Base-by-base conservation (phyloP, 2,329 filamentous ascomycete species). In the Coniochaeta prunicola region DNA sequence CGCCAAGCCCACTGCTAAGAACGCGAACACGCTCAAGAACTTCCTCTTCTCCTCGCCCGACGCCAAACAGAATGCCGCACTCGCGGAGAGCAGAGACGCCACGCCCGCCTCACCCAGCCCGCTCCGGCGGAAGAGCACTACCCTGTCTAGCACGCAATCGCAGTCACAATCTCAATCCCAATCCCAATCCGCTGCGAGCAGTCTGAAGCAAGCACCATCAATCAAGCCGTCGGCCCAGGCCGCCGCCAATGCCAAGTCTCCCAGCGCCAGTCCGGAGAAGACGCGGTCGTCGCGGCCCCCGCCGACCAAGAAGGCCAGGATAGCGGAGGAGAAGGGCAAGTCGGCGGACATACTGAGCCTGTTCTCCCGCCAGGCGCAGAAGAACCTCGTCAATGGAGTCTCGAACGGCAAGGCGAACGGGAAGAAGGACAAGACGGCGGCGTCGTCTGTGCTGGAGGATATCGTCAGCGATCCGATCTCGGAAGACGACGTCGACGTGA, bases 361-460 rank as follows among this genome's bases (percentile, higher is more conserved):
- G 19, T 88, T 88, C 64, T 85, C 83, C 19, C 85, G 78, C 56
- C 85, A 88, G 67, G 79, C 79, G 8, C 80, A 85, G 62, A 77
- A 76, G 40, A 75, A 75, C 21, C 68, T 74, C 34, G 72, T 69
- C 57, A 50, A 50, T 13, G 45, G 45, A 21, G 10, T 6, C 30
- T 26, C 50, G 24, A 17, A 50, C 9, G 50, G 50, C 26, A 30
- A 10, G 28, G 64, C 61, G n/a, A 56, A 66, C 53, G 70, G 71
- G 17, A 66, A 65, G 56, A 61, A 63, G 57, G 59, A 57, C 36
- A 66, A 65, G 57, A 61, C 62, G 57, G 58, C 56, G 54, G 2
- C 2, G 15, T 62, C 63, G 36, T 59, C 67, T 21, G 65, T 69
- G 10, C 64, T 77, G 33, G 78, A 83, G 60, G 80, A 83, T 61